Base-by-base conservation (phyloP, 345 rosid species). In the Salix brachista region DNA sequence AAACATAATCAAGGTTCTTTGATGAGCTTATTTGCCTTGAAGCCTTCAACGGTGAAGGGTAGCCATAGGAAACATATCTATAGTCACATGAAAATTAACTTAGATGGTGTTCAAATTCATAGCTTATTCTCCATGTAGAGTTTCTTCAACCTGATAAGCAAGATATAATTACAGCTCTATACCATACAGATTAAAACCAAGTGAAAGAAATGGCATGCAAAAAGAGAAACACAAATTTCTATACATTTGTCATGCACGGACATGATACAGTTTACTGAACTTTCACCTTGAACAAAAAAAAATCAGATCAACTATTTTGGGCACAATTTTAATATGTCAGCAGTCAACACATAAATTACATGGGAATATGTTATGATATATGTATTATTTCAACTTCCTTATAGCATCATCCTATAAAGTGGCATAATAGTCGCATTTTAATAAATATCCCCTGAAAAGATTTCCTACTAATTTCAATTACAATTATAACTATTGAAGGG, bases 41-140 rank as follows among this genome's bases (percentile, higher is more conserved):
- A 73, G 75, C 79, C 62, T 86, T 92, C 82, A 77, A 75, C 17
- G 86, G 83, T 71, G 90, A 79, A 69, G 81, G 74, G 81, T 75
- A 80, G 65, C 78, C 83, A 79, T 82, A 62, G 46, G 80, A 79
- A 73, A 73, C 76, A 61, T 41, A 69, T 75, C 90, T 90, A 69
- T 50, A 37, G 62, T 44, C 48, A 61, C 71, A 75, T 16, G 66
- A 80, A 44, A 75, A 34, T 60, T 76, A 50, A 67, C 54, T 48
- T 48, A 48, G 54, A 48, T 48, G 21, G 54, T 48, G 54, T 48
- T 48, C 54, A 48, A 17, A 48, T 48, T 48, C 54, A 48, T 48
- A 48, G 54, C 19, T 48, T 48, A 48, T 4, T 48, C 19, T 16
- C 54, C 6, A 48, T 16, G 28, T 46, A 26, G 25, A 7, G 16